Evolutionary conservation across 306 rosid species (phyloP).

Genomic region (Lupinus albus): DNA sequence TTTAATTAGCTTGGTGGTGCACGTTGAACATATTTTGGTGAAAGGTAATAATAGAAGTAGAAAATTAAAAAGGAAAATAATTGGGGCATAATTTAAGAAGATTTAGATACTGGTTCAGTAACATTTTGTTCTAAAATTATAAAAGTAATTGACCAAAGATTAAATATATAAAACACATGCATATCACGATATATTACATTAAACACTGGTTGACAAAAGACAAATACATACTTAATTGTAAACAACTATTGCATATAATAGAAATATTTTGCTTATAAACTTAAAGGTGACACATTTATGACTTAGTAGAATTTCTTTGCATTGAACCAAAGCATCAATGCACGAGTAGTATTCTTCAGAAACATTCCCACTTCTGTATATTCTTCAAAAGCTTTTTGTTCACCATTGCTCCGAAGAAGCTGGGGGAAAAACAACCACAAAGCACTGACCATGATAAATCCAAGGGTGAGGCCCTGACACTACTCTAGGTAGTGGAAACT

Average conservation of each 20-base stretch:
- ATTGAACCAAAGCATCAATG: background rate
- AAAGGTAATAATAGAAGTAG: too few species aligned
- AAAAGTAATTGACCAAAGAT: too few species aligned
- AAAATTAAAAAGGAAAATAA: too few species aligned
- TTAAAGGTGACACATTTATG: background rate
- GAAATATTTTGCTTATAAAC: background rate
- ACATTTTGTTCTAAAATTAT: too few species aligned
- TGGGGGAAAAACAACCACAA: constrained; percentile 60
- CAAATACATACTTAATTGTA: background rate
- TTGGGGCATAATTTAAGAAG: too few species aligned
- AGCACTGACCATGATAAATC: constrained; percentile 45
- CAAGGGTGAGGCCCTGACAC: constrained; percentile 49
- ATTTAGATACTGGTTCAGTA: too few species aligned
- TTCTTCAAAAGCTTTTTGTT: constrained; percentile 54
- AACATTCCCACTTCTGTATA: constrained; percentile 37
- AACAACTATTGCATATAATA: background rate
- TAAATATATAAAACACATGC: background rate
- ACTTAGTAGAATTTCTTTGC: background rate
- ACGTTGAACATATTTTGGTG: too few species aligned
- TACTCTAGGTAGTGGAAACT: constrained; percentile 37
- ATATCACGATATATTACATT: background rate
- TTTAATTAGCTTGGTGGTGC: too few species aligned
- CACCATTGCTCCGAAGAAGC: constrained; percentile 45
- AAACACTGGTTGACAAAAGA: too few species aligned
- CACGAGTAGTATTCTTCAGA: constrained; percentile 27